Base-by-base conservation (phyloP, 768 basidiomycete genomes). In the Podaxis mareebaensis region DNA sequence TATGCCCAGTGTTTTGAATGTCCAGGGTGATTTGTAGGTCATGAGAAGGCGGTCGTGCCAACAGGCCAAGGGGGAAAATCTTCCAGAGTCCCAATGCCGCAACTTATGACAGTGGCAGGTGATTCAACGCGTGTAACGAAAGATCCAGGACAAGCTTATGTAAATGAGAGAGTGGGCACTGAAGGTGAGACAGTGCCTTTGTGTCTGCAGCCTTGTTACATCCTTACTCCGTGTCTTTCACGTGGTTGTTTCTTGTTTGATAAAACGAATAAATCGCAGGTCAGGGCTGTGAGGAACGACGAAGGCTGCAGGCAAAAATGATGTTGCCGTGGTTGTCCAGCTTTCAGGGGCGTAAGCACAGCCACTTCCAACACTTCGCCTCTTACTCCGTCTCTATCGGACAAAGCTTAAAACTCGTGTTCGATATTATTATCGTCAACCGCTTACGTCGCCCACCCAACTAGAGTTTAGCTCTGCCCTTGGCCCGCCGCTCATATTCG, bases 401-500 rank as follows among this genome's bases (percentile, higher is more conserved):
- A 33, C 33, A 33, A 10, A 33, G 33, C 8, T 10, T 10, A 10
- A 33, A 33, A 33, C 33, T 33, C 33, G 7, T 33, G 10, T 33
- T 33, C 33, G 10, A 33, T 33, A 33, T 53, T 24, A 53, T 53
- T 22, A 3, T 28, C 20, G 28, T 24, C 51, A 10, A 24, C 26
- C 6, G 22, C 51, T 24, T n/a, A 24, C 30, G 26, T 11, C 28
- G 30, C 7, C 49, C 11, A 17, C 77, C 71, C 69, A 17, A 22
- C 7, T 78, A 79, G 7, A 71, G 70, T 63, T 71, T 74, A 7
- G 64, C 60, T 66, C 64, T 73, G 54, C 67, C 70, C 66, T 69
- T 65, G n/a, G 67, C 46, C 53, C 69, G 61, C 59, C 70, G 68
- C 70, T 90, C 87, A 66, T 87, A 83, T 44, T 74, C 75, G 12